These are phyloP conservation scores for Ophiocordyceps robertsii DNA, from an alignment of 2,329 filamentous ascomycete species.

Conservation along the genomic window DNA sequence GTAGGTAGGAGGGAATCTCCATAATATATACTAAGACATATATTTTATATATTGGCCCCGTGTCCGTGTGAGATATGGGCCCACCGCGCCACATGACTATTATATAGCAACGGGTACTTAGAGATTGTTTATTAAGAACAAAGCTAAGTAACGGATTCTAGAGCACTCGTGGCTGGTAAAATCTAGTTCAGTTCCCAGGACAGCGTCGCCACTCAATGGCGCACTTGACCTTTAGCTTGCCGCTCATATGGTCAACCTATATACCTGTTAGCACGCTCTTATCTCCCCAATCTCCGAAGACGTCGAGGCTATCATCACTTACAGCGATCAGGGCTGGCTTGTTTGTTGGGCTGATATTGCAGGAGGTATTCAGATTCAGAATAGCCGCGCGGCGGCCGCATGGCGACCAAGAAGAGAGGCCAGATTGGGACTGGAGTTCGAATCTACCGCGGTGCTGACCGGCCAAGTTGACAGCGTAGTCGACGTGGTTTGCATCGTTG, in stretches of 20 bases:
- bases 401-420: conserved; percentile 10
- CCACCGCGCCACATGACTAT: no score
- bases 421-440: conserved; percentile 7
- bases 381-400: conserved; percentile 14
- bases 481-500: conserved; percentile 7
- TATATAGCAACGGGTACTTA: no score
- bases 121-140: no score
- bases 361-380: conserved; percentile 15
- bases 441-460: conserved; percentile 10
- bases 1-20: no score
- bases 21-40: no score
- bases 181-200: no score
- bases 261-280: no score
- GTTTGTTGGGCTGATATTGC: conserved; percentile 9
- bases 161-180: no score
- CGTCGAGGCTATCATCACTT: conserved; percentile 2
- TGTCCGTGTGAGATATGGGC: no score
- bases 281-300: no score
- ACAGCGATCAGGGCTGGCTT: conserved; percentile 12
- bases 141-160: no score
- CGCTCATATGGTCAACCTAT: conserved; percentile 12
- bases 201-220: conserved; percentile 9
- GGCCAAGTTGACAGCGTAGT: conserved; percentile 6
- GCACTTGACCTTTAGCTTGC: conserved; percentile 13
- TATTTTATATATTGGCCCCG: no score